Evolutionary conservation across 805 yeast species (phyloP), one percentile per base, ranked within the genome.

Genomic region (Lipomyces kockii): DNA sequence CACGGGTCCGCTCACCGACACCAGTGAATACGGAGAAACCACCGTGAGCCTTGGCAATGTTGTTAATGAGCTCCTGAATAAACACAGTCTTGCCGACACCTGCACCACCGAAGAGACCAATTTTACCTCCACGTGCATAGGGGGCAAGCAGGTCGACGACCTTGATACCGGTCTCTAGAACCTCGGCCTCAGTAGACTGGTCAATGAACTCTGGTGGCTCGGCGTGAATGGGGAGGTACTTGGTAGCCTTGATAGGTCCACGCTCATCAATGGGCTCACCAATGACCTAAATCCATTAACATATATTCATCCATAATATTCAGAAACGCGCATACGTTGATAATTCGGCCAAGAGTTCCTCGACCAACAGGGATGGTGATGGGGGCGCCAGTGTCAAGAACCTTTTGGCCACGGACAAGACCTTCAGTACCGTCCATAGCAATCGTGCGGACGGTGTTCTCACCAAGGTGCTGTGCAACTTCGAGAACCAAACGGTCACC

Each of bases 371-470:
- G 99, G 77, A 95, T 97, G 77, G 97, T 89, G 82, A 95, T 95
- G 84, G 99, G 99, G 74, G 97, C 86, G 83, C 99, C 99, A 74
- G 98, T 93, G 86, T 95, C 99, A 74, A 80, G 74, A 78, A 95
- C 99, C 70, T 84, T 66, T 79, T 90, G 89, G 83, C 99, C 99
- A 88, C 99, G 94, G 78, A 92, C 97, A 80, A 95, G 89, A 92
- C 99, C 99, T 84, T 94, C 98, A 77, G 99, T 95, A 91, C 98
- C 98, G 84, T 95, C 99, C 99, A 95, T 95, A 81, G 99, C 98
- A 90, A 95, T 95, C 82, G 99, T 90, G 90, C 99, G 94, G 82
- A 95, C 98, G 78, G 98, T 90, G 91, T 92, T 92, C 87, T 95
- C 98, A 88, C 99, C 99, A 83, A 95, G 89, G 85, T 95, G 99